These are phyloP conservation scores for Vaccinium myrtillus DNA, from an alignment of 148 eudicot genomes.

Conservation along the genomic window DNA sequence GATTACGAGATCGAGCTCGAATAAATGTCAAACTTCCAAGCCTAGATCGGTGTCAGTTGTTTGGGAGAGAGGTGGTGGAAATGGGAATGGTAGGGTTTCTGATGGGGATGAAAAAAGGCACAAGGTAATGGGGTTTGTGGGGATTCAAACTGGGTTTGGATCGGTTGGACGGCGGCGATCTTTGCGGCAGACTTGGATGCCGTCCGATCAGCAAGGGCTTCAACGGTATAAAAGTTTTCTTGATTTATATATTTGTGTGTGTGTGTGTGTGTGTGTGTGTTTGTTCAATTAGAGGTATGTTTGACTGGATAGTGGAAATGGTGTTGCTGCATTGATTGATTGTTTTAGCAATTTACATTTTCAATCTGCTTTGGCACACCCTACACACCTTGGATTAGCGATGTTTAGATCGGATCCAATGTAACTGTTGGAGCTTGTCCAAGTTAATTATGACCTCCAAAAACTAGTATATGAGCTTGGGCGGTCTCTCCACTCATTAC, in stretches of 20 bases:
- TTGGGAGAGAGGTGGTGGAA: conserved; percentile 35
- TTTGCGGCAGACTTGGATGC: conserved; percentile 84
- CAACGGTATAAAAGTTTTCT: conserved; percentile 41
- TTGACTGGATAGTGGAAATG: neutral
- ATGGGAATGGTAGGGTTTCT: conserved; percentile 1
- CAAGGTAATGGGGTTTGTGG: conserved; percentile 93
- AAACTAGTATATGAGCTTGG: too few species aligned
- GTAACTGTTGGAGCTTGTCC: too few species aligned
- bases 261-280: neutral
- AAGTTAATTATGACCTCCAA: too few species aligned
- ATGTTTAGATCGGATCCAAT: too few species aligned
- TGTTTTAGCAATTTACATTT: neutral
- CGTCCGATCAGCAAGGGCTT: conserved; percentile 72
- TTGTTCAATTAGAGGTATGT: neutral
- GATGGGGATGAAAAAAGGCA: conserved; percentile 44
- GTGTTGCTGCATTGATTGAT: neutral
- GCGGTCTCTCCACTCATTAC: too few species aligned
- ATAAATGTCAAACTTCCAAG: conserved; percentile 22
- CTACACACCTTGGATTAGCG: too few species aligned
- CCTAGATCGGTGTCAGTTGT: conserved; percentile 51
- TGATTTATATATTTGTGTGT: neutral
- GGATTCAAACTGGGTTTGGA: conserved; percentile 86
- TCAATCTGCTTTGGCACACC: neutral
- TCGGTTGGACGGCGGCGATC: conserved; percentile 63
- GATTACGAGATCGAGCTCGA: conserved; percentile 21